phyloP scores from a whole-genome alignment of 139 green algal genomes.

The Volvox reticuliferus region DNA sequence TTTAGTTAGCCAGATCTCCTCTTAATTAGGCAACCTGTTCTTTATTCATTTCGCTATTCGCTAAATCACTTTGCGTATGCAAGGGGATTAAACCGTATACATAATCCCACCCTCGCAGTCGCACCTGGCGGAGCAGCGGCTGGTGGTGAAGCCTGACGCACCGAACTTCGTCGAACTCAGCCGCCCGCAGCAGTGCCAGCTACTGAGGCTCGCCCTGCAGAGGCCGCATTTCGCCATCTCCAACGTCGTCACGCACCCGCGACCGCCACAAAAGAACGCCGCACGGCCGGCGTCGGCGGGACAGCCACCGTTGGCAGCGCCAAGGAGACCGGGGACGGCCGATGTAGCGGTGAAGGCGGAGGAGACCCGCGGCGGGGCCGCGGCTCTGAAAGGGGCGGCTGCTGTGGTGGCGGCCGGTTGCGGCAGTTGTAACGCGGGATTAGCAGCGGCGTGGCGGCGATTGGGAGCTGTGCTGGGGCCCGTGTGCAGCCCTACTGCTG shows the following conservation, averaged over 20 bases:
- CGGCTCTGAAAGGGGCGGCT: neutral
- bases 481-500: neutral
- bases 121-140: neutral
- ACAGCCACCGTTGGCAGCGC: neutral
- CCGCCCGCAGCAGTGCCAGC: conserved; percentile 32
- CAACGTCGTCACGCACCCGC: conserved; percentile 33
- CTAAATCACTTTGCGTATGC: no score
- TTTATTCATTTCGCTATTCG: no score
- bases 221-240: conserved; percentile 26
- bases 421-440: no score
- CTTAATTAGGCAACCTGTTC: no score
- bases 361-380: neutral
- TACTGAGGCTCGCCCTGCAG: conserved; percentile 25
- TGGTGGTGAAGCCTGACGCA: conserved; percentile 15
- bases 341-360: neutral
- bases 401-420: no score
- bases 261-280: conserved; percentile 1
- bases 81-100: no score
- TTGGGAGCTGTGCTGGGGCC: neutral
- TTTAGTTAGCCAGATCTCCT: no score
- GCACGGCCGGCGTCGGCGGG: neutral
- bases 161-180: conserved; percentile 33
- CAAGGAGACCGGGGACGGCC: neutral
- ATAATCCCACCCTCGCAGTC: neutral
- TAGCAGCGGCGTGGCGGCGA: neutral